phyloP scores from a whole-genome alignment of 192 early-diverging fungal species.

The Umbelopsis vinacea region DNA sequence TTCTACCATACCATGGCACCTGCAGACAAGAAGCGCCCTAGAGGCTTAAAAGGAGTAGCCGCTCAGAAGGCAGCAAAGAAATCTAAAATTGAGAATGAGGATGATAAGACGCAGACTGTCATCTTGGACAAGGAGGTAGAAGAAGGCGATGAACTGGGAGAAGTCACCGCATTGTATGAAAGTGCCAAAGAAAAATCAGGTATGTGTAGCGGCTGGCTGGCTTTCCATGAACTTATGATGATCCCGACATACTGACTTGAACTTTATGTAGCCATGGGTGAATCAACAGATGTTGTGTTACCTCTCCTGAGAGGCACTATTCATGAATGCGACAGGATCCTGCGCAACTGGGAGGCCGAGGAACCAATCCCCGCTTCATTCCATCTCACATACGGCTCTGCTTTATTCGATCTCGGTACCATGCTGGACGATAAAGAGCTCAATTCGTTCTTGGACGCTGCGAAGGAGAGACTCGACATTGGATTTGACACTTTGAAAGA shows the following conservation, averaged over 20 bases:
- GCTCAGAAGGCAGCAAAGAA: conserved; percentile 36
- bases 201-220: not conserved
- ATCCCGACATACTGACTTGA: no score
- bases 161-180: conserved; percentile 52
- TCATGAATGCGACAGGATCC: conserved; percentile 59
- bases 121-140: conserved; percentile 50
- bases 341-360: conserved; percentile 52
- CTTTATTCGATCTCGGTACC: conserved; percentile 47
- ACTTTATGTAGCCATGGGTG: conserved; percentile 1
- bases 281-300: conserved; percentile 12
- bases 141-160: conserved; percentile 55
- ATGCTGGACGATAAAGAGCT: conserved; percentile 38
- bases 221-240: no score
- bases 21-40: conserved; percentile 49
- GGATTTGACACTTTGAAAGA: conserved; percentile 28
- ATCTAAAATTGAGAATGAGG: conserved; percentile 16
- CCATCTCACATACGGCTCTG: conserved; percentile 55
- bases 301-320: conserved; percentile 52
- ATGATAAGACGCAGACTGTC: conserved; percentile 43
- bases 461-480: conserved; percentile 35
- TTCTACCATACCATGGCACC: conserved; percentile 1
- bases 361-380: conserved; percentile 44
- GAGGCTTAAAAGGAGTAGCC: conserved; percentile 46
- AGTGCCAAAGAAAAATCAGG: conserved; percentile 51
- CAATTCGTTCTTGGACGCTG: conserved; percentile 37